These are phyloP conservation scores for Acrasis kona DNA, from an alignment of 78 protist species.

Conservation along the genomic window DNA sequence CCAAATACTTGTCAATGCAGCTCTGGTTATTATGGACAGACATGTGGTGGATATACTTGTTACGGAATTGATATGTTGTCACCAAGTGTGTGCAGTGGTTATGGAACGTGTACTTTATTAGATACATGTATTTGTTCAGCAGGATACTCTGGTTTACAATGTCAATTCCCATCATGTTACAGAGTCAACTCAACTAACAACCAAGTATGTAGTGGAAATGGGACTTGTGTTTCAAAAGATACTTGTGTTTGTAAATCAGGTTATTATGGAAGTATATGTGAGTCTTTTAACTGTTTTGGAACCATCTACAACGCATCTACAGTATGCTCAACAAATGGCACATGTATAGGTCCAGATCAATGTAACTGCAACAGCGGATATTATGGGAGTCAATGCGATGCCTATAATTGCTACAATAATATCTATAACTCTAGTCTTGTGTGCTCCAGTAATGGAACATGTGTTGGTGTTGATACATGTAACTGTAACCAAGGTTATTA, in stretches of 20 bases:
- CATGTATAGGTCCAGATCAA: not conserved
- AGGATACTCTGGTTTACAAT: constrained; percentile 1
- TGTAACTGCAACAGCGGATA: not conserved
- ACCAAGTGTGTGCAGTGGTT: not conserved
- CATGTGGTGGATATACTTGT: not conserved
- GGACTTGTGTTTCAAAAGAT: not conserved
- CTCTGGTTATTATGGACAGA: not conserved
- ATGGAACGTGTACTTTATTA: not conserved
- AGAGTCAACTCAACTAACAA: not conserved
- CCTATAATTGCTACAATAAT: not conserved
- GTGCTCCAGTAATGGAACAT: too few relatives aligned
- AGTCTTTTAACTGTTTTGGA: not conserved
- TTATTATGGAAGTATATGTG: not conserved
- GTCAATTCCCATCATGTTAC: not conserved
- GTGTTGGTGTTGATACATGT: too few relatives aligned
- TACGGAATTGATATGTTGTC: not conserved
- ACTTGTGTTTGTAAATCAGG: not conserved
- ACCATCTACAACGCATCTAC: not conserved
- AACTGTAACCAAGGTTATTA: too few relatives aligned
- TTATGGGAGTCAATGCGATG: not conserved
- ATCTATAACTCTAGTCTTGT: too few relatives aligned
- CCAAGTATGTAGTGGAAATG: not conserved
- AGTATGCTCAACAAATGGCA: not conserved
- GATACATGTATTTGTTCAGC: not conserved
- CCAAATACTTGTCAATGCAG: not conserved